Base-by-base conservation (phyloP, 306 rosid species). In the Citrullus colocynthis region DNA sequence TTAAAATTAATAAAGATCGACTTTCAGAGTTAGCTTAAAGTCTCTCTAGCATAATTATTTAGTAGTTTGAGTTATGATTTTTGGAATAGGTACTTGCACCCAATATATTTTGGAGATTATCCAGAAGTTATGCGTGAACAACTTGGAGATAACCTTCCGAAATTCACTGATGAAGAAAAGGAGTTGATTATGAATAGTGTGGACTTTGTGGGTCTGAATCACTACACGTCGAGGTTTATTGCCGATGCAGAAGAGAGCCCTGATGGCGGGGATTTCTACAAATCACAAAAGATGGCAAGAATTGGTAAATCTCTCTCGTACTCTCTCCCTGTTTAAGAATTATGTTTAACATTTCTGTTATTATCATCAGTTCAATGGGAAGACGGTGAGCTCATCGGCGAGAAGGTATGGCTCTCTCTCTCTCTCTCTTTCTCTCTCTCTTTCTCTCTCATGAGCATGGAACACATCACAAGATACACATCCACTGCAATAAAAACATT, bases 181-280 rank as follows among this genome's bases (percentile, higher is more conserved):
- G 89, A 90, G 81, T 20, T 85, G 78, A 85, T 94, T 76, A 73
- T 56, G 84, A 89, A 89, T 79, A 72, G 93, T 1, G 54, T 91
- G 77, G 97, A 94, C 86, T 91, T 89, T 81, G 55, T 94, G 49
- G 97, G 97, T 80, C 82, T 94, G 78, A 94, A 91, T 83, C 98
- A 91, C 80, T 94, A 91, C 81, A 89, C 98, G 24, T 79, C 98
- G 71, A 90, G 98, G 87, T 89, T 94, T 64, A 88, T 94, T 88
- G 85, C 96, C 76, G 82, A 91, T 83, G 86, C 55, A 58, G 28
- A 42, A 65, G 89, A 87, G 56, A 37, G 70, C 80, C 41, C 82
- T 4, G 90, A 76, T 82, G 63, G 54, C 9, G 54, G 54, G 54
- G 5, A 85, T 78, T 90, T 13, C 85, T 89, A 88, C 82, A 82